Conservation (phyloP, 257 asterid genomes). For the Gentiana dahurica region DNA sequence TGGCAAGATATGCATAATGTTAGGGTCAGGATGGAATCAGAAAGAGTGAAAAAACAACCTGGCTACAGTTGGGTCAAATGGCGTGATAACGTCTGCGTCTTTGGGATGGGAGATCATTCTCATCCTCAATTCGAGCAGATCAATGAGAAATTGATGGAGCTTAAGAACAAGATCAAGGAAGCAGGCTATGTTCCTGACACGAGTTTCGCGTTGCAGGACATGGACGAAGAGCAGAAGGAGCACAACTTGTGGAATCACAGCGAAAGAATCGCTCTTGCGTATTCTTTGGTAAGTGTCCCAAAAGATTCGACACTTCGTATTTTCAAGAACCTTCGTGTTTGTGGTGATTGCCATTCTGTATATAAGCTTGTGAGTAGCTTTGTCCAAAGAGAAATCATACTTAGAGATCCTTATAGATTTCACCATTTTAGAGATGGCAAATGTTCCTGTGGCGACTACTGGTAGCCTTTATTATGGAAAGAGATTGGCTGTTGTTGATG, state of each 20-base stretch:
- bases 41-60: slow-evolving; percentile 54
- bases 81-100: slow-evolving; percentile 44
- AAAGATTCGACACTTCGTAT: slow-evolving; percentile 53
- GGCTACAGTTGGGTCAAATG: slow-evolving; percentile 72
- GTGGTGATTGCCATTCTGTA: slow-evolving; percentile 81
- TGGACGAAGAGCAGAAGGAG: slow-evolving; percentile 81
- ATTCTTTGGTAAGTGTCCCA: slow-evolving; percentile 41
- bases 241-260: slow-evolving; percentile 74
- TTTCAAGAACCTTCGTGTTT: slow-evolving; percentile 81
- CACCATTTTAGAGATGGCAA: slow-evolving; percentile 69
- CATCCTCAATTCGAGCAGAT: slow-evolving; percentile 40
- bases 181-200: slow-evolving; percentile 68
- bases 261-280: slow-evolving; percentile 82
- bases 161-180: slow-evolving; percentile 46
- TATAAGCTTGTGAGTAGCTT: slow-evolving; percentile 55
- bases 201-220: slow-evolving; percentile 72
- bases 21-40: slow-evolving; percentile 53
- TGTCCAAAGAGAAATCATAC: slow-evolving; percentile 44
- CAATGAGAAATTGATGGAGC: slow-evolving; percentile 31
- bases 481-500: too few relatives aligned
- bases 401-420: slow-evolving; percentile 77
- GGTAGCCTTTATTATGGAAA: slow-evolving; percentile 30
- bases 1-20: slow-evolving; percentile 60
- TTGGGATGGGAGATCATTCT: slow-evolving; percentile 56
- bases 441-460: slow-evolving; percentile 81